phyloP scores from a whole-genome alignment of 495 filamentous ascomycete species.

The Barbatosphaeria neglecta region DNA sequence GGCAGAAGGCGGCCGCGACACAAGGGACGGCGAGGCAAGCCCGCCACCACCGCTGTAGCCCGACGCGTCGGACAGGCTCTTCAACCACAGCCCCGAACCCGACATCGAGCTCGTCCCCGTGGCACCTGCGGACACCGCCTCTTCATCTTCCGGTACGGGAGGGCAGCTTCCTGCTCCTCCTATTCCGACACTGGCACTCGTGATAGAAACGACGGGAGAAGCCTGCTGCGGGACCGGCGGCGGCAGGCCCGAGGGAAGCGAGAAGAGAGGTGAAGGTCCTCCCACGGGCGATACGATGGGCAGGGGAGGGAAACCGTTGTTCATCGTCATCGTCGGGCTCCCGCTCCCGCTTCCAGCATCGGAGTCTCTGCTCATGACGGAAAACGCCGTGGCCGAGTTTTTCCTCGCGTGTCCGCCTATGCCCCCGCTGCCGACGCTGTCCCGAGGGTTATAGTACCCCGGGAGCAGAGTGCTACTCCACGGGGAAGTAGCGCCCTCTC shows the following conservation, averaged over 20 bases:
- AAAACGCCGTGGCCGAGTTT: constrained; percentile 23
- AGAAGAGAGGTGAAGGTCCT: constrained; percentile 4
- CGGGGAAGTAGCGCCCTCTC: constrained; percentile 14
- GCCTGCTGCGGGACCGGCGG: not conserved
- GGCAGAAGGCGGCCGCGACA: too few relatives aligned
- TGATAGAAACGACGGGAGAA: not conserved
- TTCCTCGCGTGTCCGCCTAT: constrained; percentile 16
- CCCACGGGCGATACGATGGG: not conserved
- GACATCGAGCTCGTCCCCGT: not conserved
- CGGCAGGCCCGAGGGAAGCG: not conserved
- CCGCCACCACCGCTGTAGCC: not conserved
- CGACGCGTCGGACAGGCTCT: not conserved
- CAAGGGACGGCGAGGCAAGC: constrained; percentile 7
- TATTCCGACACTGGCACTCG: too few relatives aligned
- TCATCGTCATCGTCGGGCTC: constrained; percentile 27
- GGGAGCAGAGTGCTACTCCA: constrained; percentile 1
- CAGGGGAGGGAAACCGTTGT: constrained; percentile 9
- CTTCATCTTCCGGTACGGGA: constrained; percentile 28
- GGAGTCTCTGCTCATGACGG: constrained; percentile 24
- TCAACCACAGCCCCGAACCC: not conserved
- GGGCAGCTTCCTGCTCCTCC: constrained; percentile 10
- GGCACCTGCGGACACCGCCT: constrained; percentile 2
- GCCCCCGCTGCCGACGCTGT: not conserved
- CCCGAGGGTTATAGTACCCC: not conserved
- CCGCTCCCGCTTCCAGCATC: constrained; percentile 23